Evolutionary conservation across 306 rosid genomes (phyloP), one percentile per base, ranked within the genome.

Genomic region (Fagus crenata): DNA sequence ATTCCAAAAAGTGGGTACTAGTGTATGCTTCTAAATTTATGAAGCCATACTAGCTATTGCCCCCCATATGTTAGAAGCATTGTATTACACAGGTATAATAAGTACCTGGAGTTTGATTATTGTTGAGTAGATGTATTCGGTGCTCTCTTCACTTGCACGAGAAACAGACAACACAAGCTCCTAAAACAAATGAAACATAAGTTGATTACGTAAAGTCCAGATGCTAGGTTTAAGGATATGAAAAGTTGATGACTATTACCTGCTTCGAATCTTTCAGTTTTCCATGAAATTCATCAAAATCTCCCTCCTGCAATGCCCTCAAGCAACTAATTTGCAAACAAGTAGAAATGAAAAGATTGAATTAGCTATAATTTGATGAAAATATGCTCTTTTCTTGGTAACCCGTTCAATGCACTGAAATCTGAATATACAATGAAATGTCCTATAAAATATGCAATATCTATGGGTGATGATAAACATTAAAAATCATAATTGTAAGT

Each of bases 91-190:
- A 49, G 68, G 75, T 43, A 56, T 60, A 60, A 33, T 9, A 53
- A 17, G 67, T 88, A 94, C 98, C 97, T 94, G 97, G 70, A 94
- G 93, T 75, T 89, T 92, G 80, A 89, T 84, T 74, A 94, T 87
- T 60, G 97, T 81, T 72, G 87, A 81, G 83, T 87, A 92, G 73
- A 94, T 92, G 83, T 83, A 86, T 80, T 90, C 97, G 0, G 98
- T 89, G 85, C 96, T 92, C 80, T 94, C 96, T 83, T 92, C 97
- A 83, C 98, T 94, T 80, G 97, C 91, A 77, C 74, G 91, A 87
- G 96, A 92, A 86, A 92, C 87, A 67, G 93, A 89, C 84, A 89
- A 86, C 79, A 89, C 89, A 84, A 94, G 94, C 86, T 87, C 98
- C 98, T 94, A 78, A 69, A 64, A 75, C 9, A 78, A 53, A 80